These are phyloP conservation scores for Ulvella scutata DNA, from an alignment of 139 green algal genomes.

Conservation along the genomic window DNA sequence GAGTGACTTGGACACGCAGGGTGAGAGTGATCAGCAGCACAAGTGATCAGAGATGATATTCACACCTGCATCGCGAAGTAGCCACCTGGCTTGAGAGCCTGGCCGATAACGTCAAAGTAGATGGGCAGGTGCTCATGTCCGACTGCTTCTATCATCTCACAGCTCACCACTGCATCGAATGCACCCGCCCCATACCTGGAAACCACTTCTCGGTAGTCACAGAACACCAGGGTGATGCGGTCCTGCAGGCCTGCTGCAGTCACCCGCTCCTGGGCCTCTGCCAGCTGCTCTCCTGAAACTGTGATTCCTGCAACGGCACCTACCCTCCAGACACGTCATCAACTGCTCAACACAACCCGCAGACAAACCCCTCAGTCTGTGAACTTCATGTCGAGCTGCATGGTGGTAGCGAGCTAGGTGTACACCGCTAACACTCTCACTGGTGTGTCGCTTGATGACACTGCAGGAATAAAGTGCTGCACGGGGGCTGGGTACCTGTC, in stretches of 20 bases:
- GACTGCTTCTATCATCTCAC: slow-evolving; percentile 98
- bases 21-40: too few relatives aligned
- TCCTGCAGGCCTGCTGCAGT: slow-evolving; percentile 62
- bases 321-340: slow-evolving; percentile 3
- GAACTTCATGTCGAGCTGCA: background rate
- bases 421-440: too few relatives aligned
- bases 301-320: slow-evolving; percentile 33
- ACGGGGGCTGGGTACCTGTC: background rate
- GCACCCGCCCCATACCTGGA: slow-evolving; percentile 19
- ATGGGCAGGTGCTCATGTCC: slow-evolving; percentile 76
- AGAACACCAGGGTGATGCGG: slow-evolving; percentile 67
- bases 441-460: too few relatives aligned
- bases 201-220: slow-evolving; percentile 68
- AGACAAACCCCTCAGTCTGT: too few relatives aligned
- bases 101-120: slow-evolving; percentile 51
- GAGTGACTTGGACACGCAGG: too few relatives aligned
- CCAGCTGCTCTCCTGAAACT: slow-evolving; percentile 81
- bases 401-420: too few relatives aligned
- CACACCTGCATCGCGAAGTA: background rate
- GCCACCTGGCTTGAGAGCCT: slow-evolving; percentile 11
- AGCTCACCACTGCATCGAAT: slow-evolving; percentile 73
- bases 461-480: too few relatives aligned
- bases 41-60: too few relatives aligned
- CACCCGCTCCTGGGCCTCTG: slow-evolving; percentile 58
- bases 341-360: background rate